phyloP scores from a whole-genome alignment of 2,329 filamentous ascomycete genomes.

The Parastagonospora nodorum region DNA sequence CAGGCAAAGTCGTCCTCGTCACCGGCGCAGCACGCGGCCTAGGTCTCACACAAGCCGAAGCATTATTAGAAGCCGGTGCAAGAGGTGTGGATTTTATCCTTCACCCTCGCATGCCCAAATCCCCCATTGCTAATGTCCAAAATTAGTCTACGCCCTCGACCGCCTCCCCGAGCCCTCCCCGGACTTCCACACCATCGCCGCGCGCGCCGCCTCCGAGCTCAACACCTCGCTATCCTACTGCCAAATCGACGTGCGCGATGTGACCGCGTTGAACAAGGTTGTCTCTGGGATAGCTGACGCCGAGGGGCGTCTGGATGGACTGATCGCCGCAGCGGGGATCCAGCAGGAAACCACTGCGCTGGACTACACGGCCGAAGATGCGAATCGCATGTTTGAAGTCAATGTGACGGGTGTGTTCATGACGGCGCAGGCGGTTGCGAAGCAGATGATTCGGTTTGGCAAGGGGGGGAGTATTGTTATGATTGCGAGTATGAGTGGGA shows the following conservation, averaged over 20 bases:
- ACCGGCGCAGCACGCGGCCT: conserved; percentile 74
- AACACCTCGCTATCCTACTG: conserved; percentile 73
- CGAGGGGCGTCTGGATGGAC: conserved; percentile 76
- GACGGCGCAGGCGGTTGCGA: conserved; percentile 66
- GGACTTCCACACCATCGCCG: conserved; percentile 69
- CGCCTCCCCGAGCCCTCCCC: conserved; percentile 62
- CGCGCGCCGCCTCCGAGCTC: conserved; percentile 67
- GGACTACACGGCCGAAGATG: conserved; percentile 71
- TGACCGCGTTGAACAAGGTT: conserved; percentile 67
- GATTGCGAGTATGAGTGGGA: conserved; percentile 68
- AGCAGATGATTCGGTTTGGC: conserved; percentile 66
- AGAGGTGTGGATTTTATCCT: conserved; percentile 61
- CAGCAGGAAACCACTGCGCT: conserved; percentile 84
- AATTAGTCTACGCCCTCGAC: conserved; percentile 68
- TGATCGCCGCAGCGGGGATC: conserved; percentile 76
- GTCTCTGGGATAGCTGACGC: conserved; percentile 70
- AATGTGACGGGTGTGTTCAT: conserved; percentile 68
- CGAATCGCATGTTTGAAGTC: conserved; percentile 66
- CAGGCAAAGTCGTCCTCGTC: conserved; percentile 71
- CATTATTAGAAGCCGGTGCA: conserved; percentile 75
- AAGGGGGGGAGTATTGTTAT: conserved; percentile 65
- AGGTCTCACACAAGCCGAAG: conserved; percentile 75
- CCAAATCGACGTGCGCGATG: conserved; percentile 79
- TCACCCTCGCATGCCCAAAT: background rate
- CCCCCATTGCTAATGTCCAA: background rate